Conservation (phyloP, 2,329 filamentous ascomycete species). For the Xylaria sp. region DNA sequence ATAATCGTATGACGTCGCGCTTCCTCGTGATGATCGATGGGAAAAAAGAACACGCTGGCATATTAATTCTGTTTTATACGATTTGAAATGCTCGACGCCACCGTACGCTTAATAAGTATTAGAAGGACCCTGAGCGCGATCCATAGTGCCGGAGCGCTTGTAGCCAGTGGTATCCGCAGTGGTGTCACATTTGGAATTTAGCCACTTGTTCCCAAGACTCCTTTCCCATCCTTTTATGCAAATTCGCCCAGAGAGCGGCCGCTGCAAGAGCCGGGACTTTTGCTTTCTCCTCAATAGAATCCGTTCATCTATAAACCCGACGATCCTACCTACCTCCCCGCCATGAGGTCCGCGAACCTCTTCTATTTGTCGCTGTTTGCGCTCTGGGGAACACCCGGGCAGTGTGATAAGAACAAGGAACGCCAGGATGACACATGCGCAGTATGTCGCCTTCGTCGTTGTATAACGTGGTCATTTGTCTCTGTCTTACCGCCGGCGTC, state of each 20-base stretch:
- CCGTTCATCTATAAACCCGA: conserved; percentile 18
- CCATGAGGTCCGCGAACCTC: conserved; percentile 57
- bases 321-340: conserved; percentile 19
- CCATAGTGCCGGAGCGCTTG: not conserved
- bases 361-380: conserved; percentile 61
- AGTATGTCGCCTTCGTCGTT: conserved; percentile 47
- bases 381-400: conserved; percentile 53
- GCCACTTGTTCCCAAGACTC: not conserved
- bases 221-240: not conserved
- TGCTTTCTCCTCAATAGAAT: not conserved
- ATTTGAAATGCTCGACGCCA: not conserved
- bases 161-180: not conserved
- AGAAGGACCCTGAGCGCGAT: not conserved
- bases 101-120: not conserved
- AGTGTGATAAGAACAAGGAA: conserved; percentile 46
- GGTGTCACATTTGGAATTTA: not conserved
- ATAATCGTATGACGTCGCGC: conserved; percentile 34
- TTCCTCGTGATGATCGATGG: conserved; percentile 4
- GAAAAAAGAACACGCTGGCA: conserved; percentile 21
- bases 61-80: not conserved
- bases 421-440: conserved; percentile 52
- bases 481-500: conserved; percentile 25
- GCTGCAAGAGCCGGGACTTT: not conserved
- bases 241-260: not conserved
- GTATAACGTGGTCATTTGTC: conserved; percentile 23